Percentiles rank a stretch among this genome's conserved stretches.
These are phyloP conservation scores for Limonium bicolor DNA, from an alignment of 148 eudicot genomes.

Conservation along the genomic window DNA sequence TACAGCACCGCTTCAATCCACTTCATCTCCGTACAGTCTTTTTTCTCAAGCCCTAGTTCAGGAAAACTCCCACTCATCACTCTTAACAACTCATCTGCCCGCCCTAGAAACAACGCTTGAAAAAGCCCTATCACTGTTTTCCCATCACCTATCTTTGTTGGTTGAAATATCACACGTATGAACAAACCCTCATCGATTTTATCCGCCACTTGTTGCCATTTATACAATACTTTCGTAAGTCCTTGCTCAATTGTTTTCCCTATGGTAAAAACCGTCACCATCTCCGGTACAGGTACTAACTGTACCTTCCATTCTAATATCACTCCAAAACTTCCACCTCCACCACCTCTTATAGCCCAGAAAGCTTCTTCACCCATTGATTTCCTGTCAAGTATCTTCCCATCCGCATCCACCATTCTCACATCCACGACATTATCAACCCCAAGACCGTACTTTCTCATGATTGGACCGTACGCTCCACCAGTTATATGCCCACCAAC, in stretches of 20 bases:
- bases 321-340: conserved; percentile 1
- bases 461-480: conserved; percentile 1
- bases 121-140: neutral
- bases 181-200: neutral
- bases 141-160: neutral
- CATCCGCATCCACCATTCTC: neutral
- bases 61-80: neutral
- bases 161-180: conserved; percentile 1
- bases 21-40: conserved; percentile 1
- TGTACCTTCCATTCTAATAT: neutral
- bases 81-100: neutral
- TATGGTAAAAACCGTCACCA: neutral
- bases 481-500: conserved; percentile 5
- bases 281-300: conserved; percentile 1
- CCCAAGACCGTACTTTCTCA: conserved; percentile 3
- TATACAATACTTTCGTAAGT: neutral
- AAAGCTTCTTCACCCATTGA: conserved; percentile 5
- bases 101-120: neutral
- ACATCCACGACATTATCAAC: conserved; percentile 3
- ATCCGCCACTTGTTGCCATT: conserved; percentile 3
- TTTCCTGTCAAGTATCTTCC: conserved; percentile 3
- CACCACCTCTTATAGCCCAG: conserved; percentile 6
- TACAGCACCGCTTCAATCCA: conserved; percentile 1
- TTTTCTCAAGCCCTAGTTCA: neutral
- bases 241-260: neutral